Evolutionary conservation across 371 early-diverging fungal species (phyloP), one percentile per base, ranked within the genome.

Genomic region (Mortierella polycephala): DNA sequence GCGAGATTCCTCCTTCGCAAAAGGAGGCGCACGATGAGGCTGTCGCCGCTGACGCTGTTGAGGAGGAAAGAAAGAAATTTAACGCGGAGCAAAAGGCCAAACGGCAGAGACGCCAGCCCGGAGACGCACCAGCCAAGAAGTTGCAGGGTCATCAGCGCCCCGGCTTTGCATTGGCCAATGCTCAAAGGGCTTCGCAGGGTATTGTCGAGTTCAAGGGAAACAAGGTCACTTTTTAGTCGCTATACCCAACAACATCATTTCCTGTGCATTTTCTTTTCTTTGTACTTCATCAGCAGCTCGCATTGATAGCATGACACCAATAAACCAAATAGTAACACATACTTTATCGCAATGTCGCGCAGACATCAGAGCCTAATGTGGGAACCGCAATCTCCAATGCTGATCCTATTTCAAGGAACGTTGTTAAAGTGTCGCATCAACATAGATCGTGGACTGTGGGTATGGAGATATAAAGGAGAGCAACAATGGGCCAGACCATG

Each of bases 121-220:
- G 66, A 50, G 75, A 82, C 53, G 72, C 62, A 37, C 60, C 74
- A 45, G 68, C 37, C 47, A 76, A 74, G 60, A 73, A 75, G 61
- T 42, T 75, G 51, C 83, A 83, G 58, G 81, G 82, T 12, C 85
- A 83, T 82, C 83, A 77, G 30, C 80, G 74, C 44, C 82, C 87
- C 54, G 88, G 87, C 30, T 75, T 83, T 42, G 87, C 86, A 7
- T 73, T 86, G 52, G 84, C 83, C 39, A 67, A 81, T 56, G 87
- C 86, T 13, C 87, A 83, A 49, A 81, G 88, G 64, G 84, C 84
- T 50, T 72, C 86, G 44, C 83, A 84, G 41, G 83, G 86, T 62
- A 83, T 90, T 40, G 88, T 88, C 64, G 86, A 86, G 67, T 91
- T 90, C 66, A 85, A 90, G 64, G 92, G 92, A 30, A 85, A 81